A percentile compares a stretch with the other conserved stretches of the same genome.
These are phyloP conservation scores for Citrus inodora DNA, from an alignment of 345 rosid species.

Conservation along the genomic window DNA sequence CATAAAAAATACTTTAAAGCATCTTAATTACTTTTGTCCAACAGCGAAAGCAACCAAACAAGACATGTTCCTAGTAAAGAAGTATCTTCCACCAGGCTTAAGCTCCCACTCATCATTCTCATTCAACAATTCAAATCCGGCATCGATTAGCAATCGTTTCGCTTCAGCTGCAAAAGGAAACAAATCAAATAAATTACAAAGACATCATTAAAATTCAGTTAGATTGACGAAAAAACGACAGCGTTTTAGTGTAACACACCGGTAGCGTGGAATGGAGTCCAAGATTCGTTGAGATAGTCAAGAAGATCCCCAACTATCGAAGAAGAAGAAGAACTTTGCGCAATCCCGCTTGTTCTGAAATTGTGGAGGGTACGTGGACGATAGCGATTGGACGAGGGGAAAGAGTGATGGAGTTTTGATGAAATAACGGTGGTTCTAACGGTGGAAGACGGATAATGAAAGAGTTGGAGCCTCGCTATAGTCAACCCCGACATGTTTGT, in stretches of 20 bases:
- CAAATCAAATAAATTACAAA: neutral
- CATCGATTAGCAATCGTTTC: slow-evolving; percentile 59
- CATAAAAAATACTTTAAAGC: neutral
- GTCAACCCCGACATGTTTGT: slow-evolving; percentile 40
- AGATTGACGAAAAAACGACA: neutral
- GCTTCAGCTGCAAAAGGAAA: slow-evolving; percentile 63
- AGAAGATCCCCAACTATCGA: slow-evolving; percentile 61
- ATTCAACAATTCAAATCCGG: slow-evolving; percentile 66
- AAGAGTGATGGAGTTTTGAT: slow-evolving; percentile 11
- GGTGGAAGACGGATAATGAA: slow-evolving; percentile 27
- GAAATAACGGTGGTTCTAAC: slow-evolving; percentile 24
- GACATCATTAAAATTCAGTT: neutral
- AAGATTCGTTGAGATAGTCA: slow-evolving; percentile 85
- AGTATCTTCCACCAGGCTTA: slow-evolving; percentile 88
- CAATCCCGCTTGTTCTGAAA: slow-evolving; percentile 19
- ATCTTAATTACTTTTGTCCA: slow-evolving; percentile 53
- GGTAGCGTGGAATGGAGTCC: slow-evolving; percentile 96
- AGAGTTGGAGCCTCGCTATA: slow-evolving; percentile 45
- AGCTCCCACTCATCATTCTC: slow-evolving; percentile 90
- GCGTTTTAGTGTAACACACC: slow-evolving; percentile 25
- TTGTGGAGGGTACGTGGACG: slow-evolving; percentile 23
- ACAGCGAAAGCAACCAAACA: slow-evolving; percentile 90
- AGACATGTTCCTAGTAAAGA: slow-evolving; percentile 93
- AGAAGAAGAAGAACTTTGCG: slow-evolving; percentile 12
- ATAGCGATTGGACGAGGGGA: slow-evolving; percentile 4